These are phyloP conservation scores for Syncephalastrum contaminatum DNA, from an alignment of 371 early-diverging fungal genomes.

Conservation along the genomic window DNA sequence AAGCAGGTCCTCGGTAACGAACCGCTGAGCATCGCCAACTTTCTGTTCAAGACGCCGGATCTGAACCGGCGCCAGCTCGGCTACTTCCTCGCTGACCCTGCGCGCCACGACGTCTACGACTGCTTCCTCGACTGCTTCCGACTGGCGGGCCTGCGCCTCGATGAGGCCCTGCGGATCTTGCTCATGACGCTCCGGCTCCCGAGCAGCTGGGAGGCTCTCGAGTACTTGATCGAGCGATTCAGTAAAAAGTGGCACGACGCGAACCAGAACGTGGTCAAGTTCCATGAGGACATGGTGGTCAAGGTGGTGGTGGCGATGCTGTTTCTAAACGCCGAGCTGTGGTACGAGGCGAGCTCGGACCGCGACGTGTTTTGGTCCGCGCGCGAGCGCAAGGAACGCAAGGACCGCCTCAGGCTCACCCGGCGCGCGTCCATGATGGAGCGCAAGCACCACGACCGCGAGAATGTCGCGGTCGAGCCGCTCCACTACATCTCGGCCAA, in stretches of 20 bases:
- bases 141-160: conserved; percentile 68
- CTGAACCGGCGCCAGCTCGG: conserved; percentile 80
- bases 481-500: conserved; percentile 44
- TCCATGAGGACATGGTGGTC: conserved; percentile 63
- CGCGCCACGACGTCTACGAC: conserved; percentile 65
- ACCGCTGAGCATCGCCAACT: conserved; percentile 76
- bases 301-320: conserved; percentile 84
- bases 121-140: conserved; percentile 77
- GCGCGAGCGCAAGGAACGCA: conserved; percentile 38
- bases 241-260: conserved; percentile 76
- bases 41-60: conserved; percentile 79
- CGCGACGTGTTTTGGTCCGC: conserved; percentile 52
- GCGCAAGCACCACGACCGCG: conserved; percentile 18
- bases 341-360: conserved; percentile 65
- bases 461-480: conserved; percentile 39
- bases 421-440: conserved; percentile 35
- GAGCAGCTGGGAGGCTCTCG: conserved; percentile 71
- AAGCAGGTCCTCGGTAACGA: conserved; percentile 68
- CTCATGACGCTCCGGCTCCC: conserved; percentile 76
- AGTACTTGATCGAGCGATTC: conserved; percentile 77
- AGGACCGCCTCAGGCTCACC: conserved; percentile 28
- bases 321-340: conserved; percentile 84
- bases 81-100: conserved; percentile 40
- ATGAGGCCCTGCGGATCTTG: conserved; percentile 80
- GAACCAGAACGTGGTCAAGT: conserved; percentile 57